phyloP scores from a whole-genome alignment of 306 rosid genomes.

The Quercus berberidifolia region DNA sequence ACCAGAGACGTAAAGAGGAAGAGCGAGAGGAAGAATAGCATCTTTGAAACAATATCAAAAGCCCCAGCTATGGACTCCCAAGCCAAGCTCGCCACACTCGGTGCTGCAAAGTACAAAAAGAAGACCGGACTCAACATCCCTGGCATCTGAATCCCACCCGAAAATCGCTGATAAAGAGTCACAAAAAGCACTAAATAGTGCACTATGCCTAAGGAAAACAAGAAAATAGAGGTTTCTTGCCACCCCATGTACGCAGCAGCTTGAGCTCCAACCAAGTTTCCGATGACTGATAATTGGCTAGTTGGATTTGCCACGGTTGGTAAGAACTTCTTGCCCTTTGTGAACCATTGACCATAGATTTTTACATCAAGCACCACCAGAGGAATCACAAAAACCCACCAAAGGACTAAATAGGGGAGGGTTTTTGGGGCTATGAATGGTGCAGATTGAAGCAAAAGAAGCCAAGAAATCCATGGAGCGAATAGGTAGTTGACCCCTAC shows the following conservation, averaged over 20 bases:
- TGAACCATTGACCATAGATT: conserved; percentile 19
- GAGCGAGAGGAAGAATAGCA: too few relatives aligned
- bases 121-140: too few relatives aligned
- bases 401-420: background rate
- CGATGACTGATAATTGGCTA: conserved; percentile 17
- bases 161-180: conserved; percentile 14
- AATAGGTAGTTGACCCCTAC: conserved; percentile 18
- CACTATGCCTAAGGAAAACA: conserved; percentile 19
- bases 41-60: too few relatives aligned
- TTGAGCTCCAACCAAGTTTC: conserved; percentile 21
- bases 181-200: conserved; percentile 24
- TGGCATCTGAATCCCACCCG: background rate
- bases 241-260: conserved; percentile 22
- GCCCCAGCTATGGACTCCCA: too few relatives aligned
- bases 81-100: too few relatives aligned
- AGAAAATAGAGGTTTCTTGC: conserved; percentile 9
- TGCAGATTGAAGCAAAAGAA: conserved; percentile 21
- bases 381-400: conserved; percentile 13
- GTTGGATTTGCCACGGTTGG: conserved; percentile 17
- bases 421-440: background rate
- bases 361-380: conserved; percentile 20
- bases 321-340: conserved; percentile 14
- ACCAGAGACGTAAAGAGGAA: too few relatives aligned
- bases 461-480: conserved; percentile 21
- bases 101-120: too few relatives aligned